Conservation (phyloP, 1,139 yeast genomes). For the Protomyces arabidopsidicola region DNA sequence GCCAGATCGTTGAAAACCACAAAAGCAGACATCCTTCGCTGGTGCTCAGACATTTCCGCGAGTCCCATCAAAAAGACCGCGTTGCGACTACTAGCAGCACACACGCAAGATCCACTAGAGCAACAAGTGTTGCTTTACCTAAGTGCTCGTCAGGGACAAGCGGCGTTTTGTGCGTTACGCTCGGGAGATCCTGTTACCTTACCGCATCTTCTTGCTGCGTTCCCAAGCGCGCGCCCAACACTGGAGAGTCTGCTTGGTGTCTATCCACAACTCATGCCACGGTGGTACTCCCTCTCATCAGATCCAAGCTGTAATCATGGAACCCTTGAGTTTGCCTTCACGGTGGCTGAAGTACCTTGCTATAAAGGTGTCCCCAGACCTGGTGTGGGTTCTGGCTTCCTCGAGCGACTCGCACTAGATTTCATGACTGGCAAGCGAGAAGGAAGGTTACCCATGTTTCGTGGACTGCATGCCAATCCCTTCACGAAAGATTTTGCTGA, state of each 20-base stretch:
- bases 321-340: conserved; percentile 35
- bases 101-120: conserved; percentile 32
- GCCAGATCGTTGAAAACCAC: conserved; percentile 33
- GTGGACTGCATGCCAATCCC: conserved; percentile 36
- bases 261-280: conserved; percentile 36
- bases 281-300: conserved; percentile 36
- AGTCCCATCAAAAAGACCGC: conserved; percentile 33
- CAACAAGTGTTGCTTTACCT: conserved; percentile 33
- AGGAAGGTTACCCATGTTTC: conserved; percentile 34
- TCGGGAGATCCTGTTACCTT: conserved; percentile 31
- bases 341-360: conserved; percentile 35
- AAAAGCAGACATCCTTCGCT: conserved; percentile 34
- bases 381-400: conserved; percentile 34
- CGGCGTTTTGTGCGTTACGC: conserved; percentile 34
- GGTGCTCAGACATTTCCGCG: conserved; percentile 35
- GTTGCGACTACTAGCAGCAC: conserved; percentile 33
- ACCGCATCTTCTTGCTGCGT: conserved; percentile 34
- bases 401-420: conserved; percentile 31
- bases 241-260: conserved; percentile 33
- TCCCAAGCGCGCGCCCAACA: conserved; percentile 34
- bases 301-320: conserved; percentile 34
- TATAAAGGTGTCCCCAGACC: conserved; percentile 32
- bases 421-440: conserved; percentile 29
- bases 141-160: conserved; percentile 35
- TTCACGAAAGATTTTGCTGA: conserved; percentile 35